Conservation (phyloP, 208 protist genomes). For the Leishmania mexicana region DNA sequence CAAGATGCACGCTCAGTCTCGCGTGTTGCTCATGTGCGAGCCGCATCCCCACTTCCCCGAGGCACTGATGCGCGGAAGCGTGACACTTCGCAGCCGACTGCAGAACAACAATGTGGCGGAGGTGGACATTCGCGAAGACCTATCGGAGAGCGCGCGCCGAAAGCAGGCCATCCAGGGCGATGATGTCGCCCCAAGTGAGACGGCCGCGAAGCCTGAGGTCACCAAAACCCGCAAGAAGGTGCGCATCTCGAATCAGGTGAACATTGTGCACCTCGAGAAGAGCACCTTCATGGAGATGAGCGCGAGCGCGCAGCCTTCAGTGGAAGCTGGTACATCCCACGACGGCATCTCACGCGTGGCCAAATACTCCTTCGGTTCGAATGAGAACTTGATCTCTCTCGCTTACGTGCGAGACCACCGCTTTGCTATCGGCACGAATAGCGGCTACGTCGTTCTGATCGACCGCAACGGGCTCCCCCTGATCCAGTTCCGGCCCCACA, state of each 20-base stretch:
- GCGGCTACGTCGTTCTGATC: constrained; percentile 88
- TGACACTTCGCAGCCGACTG: constrained; percentile 83
- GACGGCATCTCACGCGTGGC: constrained; percentile 79
- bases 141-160: constrained; percentile 62
- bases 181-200: constrained; percentile 28
- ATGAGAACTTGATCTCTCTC: constrained; percentile 91
- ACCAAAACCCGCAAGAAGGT: constrained; percentile 61
- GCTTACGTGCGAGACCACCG: constrained; percentile 78
- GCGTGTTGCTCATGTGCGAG: constrained; percentile 91
- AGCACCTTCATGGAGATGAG: constrained; percentile 90
- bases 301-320: constrained; percentile 55
- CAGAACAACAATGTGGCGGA: constrained; percentile 60
- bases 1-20: constrained; percentile 59
- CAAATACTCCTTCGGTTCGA: constrained; percentile 84
- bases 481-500: constrained; percentile 90
- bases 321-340: constrained; percentile 49
- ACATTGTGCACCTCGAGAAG: constrained; percentile 87
- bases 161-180: constrained; percentile 56
- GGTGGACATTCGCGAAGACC: constrained; percentile 66
- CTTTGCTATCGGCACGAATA: constrained; percentile 89
- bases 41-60: constrained; percentile 91
- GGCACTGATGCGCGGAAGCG: constrained; percentile 65
- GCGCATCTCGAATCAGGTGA: constrained; percentile 87
- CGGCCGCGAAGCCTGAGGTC: constrained; percentile 52
- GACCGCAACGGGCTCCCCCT: constrained; percentile 83